phyloP scores from a whole-genome alignment of 2,329 filamentous ascomycete genomes.

The Hymenoscyphus salicellus region DNA sequence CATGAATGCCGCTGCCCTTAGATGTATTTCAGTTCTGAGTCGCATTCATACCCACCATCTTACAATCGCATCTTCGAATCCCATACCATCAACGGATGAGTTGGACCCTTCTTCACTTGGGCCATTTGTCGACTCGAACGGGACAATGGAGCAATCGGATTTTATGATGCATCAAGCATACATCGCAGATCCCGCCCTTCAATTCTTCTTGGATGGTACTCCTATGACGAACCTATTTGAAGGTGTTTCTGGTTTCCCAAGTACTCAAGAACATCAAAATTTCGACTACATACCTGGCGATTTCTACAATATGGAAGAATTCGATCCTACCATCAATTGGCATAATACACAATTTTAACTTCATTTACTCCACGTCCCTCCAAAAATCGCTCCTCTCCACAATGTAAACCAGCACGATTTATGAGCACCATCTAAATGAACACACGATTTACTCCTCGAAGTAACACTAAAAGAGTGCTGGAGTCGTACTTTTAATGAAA shows the following conservation, averaged over 20 bases:
- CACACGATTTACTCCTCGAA: background rate
- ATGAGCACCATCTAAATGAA: background rate
- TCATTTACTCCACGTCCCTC: background rate
- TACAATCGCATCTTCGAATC: background rate
- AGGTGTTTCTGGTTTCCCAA: slow-evolving; percentile 19
- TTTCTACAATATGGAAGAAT: slow-evolving; percentile 20
- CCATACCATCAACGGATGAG: background rate
- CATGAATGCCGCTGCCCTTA: slow-evolving; percentile 16
- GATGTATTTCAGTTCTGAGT: slow-evolving; percentile 20
- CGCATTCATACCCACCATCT: slow-evolving; percentile 19
- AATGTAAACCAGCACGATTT: background rate
- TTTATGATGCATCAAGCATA: slow-evolving; percentile 12
- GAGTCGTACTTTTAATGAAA: background rate
- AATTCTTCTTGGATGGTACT: slow-evolving; percentile 18
- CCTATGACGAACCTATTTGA: slow-evolving; percentile 17
- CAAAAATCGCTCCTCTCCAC: background rate
- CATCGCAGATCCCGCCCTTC: slow-evolving; percentile 16
- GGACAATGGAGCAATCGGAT: slow-evolving; percentile 1
- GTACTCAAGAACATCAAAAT: slow-evolving; percentile 21
- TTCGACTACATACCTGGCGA: slow-evolving; percentile 21
- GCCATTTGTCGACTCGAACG: background rate
- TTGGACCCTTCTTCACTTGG: background rate
- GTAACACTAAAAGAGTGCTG: background rate
- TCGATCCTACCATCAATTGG: slow-evolving; percentile 19
- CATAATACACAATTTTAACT: slow-evolving; percentile 9